Percentiles rank a stretch among this genome's conserved stretches.
These are phyloP conservation scores for Hericium rajendrae DNA, from an alignment of 768 basidiomycete species.

Conservation along the genomic window DNA sequence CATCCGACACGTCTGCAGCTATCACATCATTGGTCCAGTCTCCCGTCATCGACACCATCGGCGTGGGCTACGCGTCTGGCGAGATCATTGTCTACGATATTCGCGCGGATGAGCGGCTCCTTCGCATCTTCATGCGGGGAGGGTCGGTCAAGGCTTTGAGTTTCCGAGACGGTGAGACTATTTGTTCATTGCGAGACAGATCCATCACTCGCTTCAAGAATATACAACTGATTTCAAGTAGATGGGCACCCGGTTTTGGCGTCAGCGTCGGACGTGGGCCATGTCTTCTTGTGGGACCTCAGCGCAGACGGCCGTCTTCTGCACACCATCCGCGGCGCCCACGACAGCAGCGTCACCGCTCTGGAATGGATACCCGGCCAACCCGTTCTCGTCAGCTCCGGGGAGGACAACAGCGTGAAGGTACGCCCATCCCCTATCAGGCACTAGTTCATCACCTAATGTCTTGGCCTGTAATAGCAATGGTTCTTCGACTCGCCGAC, in stretches of 20 bases:
- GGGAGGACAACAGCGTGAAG: constrained; percentile 94
- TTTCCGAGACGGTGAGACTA: constrained; percentile 68
- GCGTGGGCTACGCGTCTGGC: constrained; percentile 84
- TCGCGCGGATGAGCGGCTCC: constrained; percentile 78
- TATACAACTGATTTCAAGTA: constrained; percentile 20
- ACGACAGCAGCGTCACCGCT: constrained; percentile 75
- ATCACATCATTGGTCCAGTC: constrained; percentile 82
- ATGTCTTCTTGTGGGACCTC: constrained; percentile 91
- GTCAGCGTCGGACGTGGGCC: constrained; percentile 76
- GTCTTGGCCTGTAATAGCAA: constrained; percentile 48
- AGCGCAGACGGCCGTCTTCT: constrained; percentile 72
- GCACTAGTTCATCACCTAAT: not conserved
- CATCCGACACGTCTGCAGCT: constrained; percentile 27
- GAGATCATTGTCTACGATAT: constrained; percentile 86
- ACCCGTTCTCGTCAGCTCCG: constrained; percentile 80
- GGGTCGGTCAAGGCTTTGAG: constrained; percentile 66
- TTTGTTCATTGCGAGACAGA: not conserved
- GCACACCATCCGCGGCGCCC: constrained; percentile 81
- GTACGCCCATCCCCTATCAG: constrained; percentile 28
- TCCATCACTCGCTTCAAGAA: not conserved
- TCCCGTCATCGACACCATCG: constrained; percentile 92
- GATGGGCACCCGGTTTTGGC: constrained; percentile 87
- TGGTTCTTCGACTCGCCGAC: constrained; percentile 95
- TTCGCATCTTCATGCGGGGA: constrained; percentile 87
- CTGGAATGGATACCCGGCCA: constrained; percentile 92